A percentile compares a stretch with the other conserved stretches of the same genome.
Evolutionary conservation across 352 stramenopile genomes (phyloP).

Genomic region (Phytophthora vignae): DNA sequence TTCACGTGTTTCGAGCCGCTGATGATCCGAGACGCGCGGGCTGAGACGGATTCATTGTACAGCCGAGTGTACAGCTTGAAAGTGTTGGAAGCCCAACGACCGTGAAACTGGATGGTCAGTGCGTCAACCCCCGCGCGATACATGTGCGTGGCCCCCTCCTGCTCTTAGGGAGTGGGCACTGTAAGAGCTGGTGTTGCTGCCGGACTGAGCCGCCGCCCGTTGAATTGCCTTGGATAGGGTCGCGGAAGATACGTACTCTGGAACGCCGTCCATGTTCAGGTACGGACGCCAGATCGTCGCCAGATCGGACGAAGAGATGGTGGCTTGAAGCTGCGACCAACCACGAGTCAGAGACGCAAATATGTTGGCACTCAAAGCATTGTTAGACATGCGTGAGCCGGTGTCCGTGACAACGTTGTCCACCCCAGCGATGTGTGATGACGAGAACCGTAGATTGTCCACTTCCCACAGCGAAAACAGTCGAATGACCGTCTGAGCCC

Average conservation of each 20-base stretch:
- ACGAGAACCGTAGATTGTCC: slow-evolving; percentile 1
- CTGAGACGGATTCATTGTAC: slow-evolving; percentile 8
- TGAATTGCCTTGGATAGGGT: background rate
- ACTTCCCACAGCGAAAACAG: slow-evolving; percentile 5
- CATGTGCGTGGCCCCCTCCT: slow-evolving; percentile 9
- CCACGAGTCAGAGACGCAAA: background rate
- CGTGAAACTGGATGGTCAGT: slow-evolving; percentile 21
- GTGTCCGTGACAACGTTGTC: slow-evolving; percentile 9
- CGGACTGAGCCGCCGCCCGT: background rate
- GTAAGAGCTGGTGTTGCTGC: background rate
- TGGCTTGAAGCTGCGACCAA: slow-evolving; percentile 8
- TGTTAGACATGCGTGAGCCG: background rate
- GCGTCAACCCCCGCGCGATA: background rate
- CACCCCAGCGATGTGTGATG: background rate
- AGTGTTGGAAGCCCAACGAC: slow-evolving; percentile 8
- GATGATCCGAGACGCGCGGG: slow-evolving; percentile 2
- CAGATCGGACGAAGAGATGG: background rate
- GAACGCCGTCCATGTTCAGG: background rate
- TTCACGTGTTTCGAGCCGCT: background rate
- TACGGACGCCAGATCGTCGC: slow-evolving; percentile 14
- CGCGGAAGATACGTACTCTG: background rate
- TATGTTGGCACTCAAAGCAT: background rate
- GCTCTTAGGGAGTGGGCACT: slow-evolving; percentile 12
- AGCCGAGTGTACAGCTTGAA: slow-evolving; percentile 16
- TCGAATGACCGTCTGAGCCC: slow-evolving; percentile 5